phyloP scores from a whole-genome alignment of 345 rosid species.

The Euphorbia tirucalli region DNA sequence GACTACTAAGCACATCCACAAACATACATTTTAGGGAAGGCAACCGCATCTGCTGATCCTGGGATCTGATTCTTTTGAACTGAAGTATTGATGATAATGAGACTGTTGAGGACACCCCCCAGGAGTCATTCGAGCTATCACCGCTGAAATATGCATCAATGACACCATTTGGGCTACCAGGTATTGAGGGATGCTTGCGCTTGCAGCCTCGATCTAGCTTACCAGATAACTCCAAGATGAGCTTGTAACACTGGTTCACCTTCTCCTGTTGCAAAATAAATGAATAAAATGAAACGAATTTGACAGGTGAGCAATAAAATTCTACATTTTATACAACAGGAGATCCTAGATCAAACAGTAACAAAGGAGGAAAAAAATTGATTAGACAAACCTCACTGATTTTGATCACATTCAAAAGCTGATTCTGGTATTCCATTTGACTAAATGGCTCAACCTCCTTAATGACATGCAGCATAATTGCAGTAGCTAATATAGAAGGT shows the following conservation, averaged over 20 bases:
- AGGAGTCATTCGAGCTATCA: slow-evolving; percentile 58
- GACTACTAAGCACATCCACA: slow-evolving; percentile 66
- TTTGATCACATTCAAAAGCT: slow-evolving; percentile 57
- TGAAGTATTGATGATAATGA: slow-evolving; percentile 44
- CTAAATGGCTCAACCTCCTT: slow-evolving; percentile 56
- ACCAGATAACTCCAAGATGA: slow-evolving; percentile 45
- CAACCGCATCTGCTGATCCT: slow-evolving; percentile 66
- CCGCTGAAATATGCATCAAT: slow-evolving; percentile 56
- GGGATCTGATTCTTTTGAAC: slow-evolving; percentile 61
- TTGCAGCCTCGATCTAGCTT: slow-evolving; percentile 40
- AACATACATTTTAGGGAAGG: slow-evolving; percentile 56
- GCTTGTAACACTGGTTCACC: slow-evolving; percentile 59
- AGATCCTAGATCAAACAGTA: background rate
- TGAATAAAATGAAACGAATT: slow-evolving; percentile 5
- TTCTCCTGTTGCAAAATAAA: slow-evolving; percentile 42
- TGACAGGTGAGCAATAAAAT: slow-evolving; percentile 1
- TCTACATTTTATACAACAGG: background rate
- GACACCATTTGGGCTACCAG: slow-evolving; percentile 58
- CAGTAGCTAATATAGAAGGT: slow-evolving; percentile 75
- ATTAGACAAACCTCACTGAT: slow-evolving; percentile 52
- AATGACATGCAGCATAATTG: slow-evolving; percentile 61
- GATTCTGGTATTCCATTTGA: slow-evolving; percentile 49
- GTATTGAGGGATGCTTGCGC: slow-evolving; percentile 38
- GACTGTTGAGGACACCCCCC: slow-evolving; percentile 47
- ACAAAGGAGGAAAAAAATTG: slow-evolving; percentile 11